Base-by-base conservation (phyloP, 148 eudicot genomes). In the Limonium bicolor region DNA sequence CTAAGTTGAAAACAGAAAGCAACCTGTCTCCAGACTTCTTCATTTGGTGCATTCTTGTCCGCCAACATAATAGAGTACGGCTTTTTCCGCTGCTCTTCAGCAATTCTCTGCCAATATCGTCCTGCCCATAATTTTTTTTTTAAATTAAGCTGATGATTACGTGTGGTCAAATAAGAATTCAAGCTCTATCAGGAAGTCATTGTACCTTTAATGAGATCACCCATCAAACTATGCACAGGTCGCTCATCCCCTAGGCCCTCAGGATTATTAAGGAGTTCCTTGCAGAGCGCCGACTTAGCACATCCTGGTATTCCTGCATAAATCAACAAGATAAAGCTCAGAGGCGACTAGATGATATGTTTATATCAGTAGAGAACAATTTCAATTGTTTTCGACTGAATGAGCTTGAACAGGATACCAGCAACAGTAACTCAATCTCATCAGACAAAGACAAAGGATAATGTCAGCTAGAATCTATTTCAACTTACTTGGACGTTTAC, bases 21-120 rank as follows among this genome's bases (percentile, higher is more conserved):
- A 51, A 88, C 96, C 92, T 76, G 86, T 46, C 44, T 66, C 96
- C 97, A 88, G 27, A 88, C 97, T 56, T 88, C 97, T 73, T 80
- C 97, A 66, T 83, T 88, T 40, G 97, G 97, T 53, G 97, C 94
- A 64, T 83, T 88, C 66, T 88, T 88, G 86, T 88, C 97, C 37
- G 97, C 97, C 61, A 88, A 86, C 69, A 83, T 51, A 44, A 88
- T 72, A 25, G 86, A 74, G 55, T 67, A 69, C 41, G 86, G 78
- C 45, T 77, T 83, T 47, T 60, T 80, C 53, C 53, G 58, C 44
- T 73, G 62, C 30, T 61, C 68, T 23, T 77, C 94, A 61, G 80
- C 81, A 70, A 88, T 63, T 60, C 66, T 80, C 54, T 56, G 78
- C 96, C 96, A 88, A 40, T 88, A 88, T 54, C 59, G 71, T 19